These are phyloP conservation scores for Beauveria bassiana DNA, from an alignment of 2,329 filamentous ascomycete species.

Conservation along the genomic window DNA sequence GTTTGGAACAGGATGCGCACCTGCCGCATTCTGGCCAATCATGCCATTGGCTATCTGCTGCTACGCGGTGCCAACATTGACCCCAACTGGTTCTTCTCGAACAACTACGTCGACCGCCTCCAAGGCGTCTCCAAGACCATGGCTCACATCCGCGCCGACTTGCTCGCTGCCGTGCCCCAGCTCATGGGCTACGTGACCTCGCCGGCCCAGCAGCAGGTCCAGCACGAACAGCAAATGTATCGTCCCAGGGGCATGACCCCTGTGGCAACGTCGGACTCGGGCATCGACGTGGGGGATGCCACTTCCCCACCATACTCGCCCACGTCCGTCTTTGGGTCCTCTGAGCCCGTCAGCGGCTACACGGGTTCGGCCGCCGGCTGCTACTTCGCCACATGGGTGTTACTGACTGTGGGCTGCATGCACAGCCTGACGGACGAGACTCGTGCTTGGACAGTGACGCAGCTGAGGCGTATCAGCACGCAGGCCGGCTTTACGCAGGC, in stretches of 20 bases:
- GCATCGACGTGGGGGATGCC: slow-evolving; percentile 4
- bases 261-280: slow-evolving; percentile 4
- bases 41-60: slow-evolving; percentile 8
- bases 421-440: slow-evolving; percentile 11
- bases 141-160: slow-evolving; percentile 4
- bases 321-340: slow-evolving; percentile 7
- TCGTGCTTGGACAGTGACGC: slow-evolving; percentile 9
- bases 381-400: slow-evolving; percentile 10
- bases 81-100: slow-evolving; percentile 13
- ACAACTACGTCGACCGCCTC: slow-evolving; percentile 10
- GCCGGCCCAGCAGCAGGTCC: slow-evolving; percentile 11
- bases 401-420: slow-evolving; percentile 11
- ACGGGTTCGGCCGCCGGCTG: slow-evolving; percentile 6
- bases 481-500: slow-evolving; percentile 9
- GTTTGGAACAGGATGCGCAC: slow-evolving; percentile 12
- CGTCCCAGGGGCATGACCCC: slow-evolving; percentile 9
- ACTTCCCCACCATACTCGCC: slow-evolving; percentile 4
- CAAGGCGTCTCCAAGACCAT: slow-evolving; percentile 10
- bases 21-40: slow-evolving; percentile 11
- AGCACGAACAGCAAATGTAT: slow-evolving; percentile 11
- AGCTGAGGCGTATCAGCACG: slow-evolving; percentile 9
- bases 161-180: slow-evolving; percentile 8
- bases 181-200: slow-evolving; percentile 12
- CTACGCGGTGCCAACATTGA: slow-evolving; percentile 11
- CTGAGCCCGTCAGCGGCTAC: slow-evolving; percentile 7